Percentiles rank a stretch among this genome's conserved stretches.
phyloP scores from a whole-genome alignment of 371 early-diverging fungal genomes.

The Chytridiales sp. region DNA sequence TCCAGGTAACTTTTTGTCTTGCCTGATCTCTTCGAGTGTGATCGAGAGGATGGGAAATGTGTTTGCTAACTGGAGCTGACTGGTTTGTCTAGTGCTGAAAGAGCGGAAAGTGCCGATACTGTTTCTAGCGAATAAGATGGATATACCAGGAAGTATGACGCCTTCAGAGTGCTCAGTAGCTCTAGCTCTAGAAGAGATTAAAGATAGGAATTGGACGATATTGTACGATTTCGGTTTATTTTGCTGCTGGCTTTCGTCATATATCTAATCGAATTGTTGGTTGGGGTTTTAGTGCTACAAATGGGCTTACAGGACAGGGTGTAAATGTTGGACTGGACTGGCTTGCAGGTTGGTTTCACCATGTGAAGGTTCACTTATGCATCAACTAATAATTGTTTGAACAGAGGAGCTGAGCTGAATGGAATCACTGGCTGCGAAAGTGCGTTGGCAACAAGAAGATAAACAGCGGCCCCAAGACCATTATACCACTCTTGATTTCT shows the following conservation, averaged over 20 bases:
- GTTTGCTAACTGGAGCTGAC: no score
- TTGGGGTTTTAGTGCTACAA: slow-evolving; percentile 18
- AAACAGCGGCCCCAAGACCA: no score
- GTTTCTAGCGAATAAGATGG: slow-evolving; percentile 43
- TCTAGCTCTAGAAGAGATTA: slow-evolving; percentile 34
- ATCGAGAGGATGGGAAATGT: neutral
- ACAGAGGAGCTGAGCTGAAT: slow-evolving; percentile 13
- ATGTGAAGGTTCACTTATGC: no score
- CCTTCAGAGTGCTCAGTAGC: slow-evolving; percentile 37
- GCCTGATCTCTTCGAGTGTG: neutral
- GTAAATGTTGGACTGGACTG: slow-evolving; percentile 33
- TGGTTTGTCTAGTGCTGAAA: slow-evolving; percentile 11
- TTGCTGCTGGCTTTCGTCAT: neutral
- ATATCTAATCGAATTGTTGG: neutral
- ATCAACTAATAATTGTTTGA: no score
- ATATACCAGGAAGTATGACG: slow-evolving; percentile 31
- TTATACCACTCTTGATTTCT: no score
- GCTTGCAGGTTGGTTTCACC: no score
- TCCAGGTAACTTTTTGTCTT: slow-evolving; percentile 21
- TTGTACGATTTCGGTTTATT: slow-evolving; percentile 18
- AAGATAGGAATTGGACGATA: slow-evolving; percentile 40
- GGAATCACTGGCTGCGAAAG: no score
- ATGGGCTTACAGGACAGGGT: slow-evolving; percentile 39
- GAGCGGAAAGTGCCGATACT: slow-evolving; percentile 32
- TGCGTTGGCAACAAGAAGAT: no score